These are phyloP conservation scores for Monosporascus sp. DNA, from an alignment of 2,329 filamentous ascomycete species.

Conservation along the genomic window DNA sequence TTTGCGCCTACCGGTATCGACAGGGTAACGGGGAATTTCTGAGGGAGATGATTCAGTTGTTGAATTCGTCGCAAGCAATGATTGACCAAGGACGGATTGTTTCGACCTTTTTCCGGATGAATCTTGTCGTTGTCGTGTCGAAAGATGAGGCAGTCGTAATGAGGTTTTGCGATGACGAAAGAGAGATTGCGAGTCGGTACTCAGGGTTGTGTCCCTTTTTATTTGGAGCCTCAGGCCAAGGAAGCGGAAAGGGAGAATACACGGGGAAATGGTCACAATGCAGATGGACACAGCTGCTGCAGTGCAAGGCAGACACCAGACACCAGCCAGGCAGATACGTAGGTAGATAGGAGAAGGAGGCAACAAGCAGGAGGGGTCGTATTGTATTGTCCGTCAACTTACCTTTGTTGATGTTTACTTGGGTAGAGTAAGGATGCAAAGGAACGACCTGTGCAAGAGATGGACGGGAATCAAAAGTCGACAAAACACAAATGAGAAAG, in stretches of 20 bases:
- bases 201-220: conserved; percentile 15
- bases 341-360: neutral
- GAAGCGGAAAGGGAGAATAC: neutral
- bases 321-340: neutral
- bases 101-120: conserved; percentile 14
- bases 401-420: conserved; percentile 1
- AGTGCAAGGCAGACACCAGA: neutral
- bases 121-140: conserved; percentile 14
- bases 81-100: conserved; percentile 17
- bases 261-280: conserved; percentile 1
- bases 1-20: conserved; percentile 28
- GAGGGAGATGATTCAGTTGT: conserved; percentile 10
- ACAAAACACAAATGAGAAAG: neutral
- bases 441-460: neutral
- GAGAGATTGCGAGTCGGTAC: conserved; percentile 18
- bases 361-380: neutral
- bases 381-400: neutral
- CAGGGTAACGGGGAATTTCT: conserved; percentile 19
- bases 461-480: neutral
- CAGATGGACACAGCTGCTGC: neutral
- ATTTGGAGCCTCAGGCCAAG: neutral
- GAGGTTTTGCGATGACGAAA: conserved; percentile 26
- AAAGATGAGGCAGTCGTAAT: conserved; percentile 18
- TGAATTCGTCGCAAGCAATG: conserved; percentile 18
- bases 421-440: neutral